These are phyloP conservation scores for Rutidosis leptorrhynchoides DNA, from an alignment of 129 eudicot genomes.

Conservation along the genomic window DNA sequence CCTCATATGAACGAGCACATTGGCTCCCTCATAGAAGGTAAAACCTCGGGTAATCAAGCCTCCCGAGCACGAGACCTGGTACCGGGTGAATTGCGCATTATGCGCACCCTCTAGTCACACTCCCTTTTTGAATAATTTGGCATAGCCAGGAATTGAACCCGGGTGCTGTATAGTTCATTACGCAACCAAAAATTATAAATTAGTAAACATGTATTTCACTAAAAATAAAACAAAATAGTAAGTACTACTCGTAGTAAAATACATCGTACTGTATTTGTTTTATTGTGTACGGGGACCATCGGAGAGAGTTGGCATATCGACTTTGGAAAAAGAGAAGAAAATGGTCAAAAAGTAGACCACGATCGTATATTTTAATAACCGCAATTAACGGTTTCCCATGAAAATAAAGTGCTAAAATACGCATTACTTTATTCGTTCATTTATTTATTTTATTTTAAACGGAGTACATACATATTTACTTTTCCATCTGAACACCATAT, in stretches of 20 bases:
- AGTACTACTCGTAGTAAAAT: no score
- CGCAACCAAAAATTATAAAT: no score
- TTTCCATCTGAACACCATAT: conserved; percentile 30
- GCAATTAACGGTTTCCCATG: conserved; percentile 34
- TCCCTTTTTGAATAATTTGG: no score
- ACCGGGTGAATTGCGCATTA: no score
- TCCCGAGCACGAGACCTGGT: no score
- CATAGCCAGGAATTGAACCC: no score
- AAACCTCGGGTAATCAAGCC: no score
- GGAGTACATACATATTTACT: background rate
- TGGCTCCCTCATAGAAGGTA: no score
- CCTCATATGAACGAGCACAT: no score
- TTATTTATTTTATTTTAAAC: background rate
- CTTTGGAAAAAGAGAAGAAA: conserved; percentile 32
- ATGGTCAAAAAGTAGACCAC: conserved; percentile 37
- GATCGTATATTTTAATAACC: conserved; percentile 29
- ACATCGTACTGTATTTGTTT: background rate
- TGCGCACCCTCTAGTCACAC: no score
- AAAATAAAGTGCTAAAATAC: conserved; percentile 21
- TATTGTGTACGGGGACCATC: conserved; percentile 26
- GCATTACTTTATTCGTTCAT: conserved; percentile 26
- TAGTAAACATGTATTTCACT: background rate
- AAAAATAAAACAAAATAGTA: background rate
- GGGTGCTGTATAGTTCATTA: no score
- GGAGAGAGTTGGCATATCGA: conserved; percentile 27